A percentile compares a stretch with the other conserved stretches of the same genome.
phyloP scores from a whole-genome alignment of 129 eudicot genomes.

The Artemisia annua region DNA sequence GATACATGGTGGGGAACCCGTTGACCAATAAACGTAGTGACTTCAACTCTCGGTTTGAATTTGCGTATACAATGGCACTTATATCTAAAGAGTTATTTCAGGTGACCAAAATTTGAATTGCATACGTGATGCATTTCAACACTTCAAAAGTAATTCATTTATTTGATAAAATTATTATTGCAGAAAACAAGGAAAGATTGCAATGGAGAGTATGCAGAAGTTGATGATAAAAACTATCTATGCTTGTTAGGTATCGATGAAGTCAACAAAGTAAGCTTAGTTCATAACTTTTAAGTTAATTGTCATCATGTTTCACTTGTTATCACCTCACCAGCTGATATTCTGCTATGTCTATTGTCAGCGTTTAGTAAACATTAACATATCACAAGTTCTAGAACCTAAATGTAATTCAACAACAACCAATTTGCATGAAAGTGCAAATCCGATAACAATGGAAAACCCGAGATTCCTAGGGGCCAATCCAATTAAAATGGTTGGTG shows the following conservation, averaged over 20 bases:
- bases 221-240: neutral
- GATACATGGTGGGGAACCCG: constrained; percentile 34
- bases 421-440: constrained; percentile 4
- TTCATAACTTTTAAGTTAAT: neutral
- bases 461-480: neutral
- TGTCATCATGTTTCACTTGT: no score
- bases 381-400: constrained; percentile 32
- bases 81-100: constrained; percentile 27
- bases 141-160: neutral
- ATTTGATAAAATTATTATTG: neutral
- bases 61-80: constrained; percentile 31
- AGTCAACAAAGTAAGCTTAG: constrained; percentile 24
- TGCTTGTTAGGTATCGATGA: constrained; percentile 21
- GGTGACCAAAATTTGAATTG: constrained; percentile 12
- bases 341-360: neutral
- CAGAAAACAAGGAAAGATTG: constrained; percentile 23
- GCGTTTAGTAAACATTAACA: constrained; percentile 14
- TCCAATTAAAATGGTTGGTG: constrained; percentile 11
- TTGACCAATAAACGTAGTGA: constrained; percentile 16
- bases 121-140: neutral
- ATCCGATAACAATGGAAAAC: neutral
- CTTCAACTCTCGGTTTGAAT: constrained; percentile 24
- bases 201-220: constrained; percentile 29
- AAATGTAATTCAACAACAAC: constrained; percentile 4
- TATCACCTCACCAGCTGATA: no score